Conservation (phyloP, 140 eudicot genomes). For the Senecio squalidus region DNA sequence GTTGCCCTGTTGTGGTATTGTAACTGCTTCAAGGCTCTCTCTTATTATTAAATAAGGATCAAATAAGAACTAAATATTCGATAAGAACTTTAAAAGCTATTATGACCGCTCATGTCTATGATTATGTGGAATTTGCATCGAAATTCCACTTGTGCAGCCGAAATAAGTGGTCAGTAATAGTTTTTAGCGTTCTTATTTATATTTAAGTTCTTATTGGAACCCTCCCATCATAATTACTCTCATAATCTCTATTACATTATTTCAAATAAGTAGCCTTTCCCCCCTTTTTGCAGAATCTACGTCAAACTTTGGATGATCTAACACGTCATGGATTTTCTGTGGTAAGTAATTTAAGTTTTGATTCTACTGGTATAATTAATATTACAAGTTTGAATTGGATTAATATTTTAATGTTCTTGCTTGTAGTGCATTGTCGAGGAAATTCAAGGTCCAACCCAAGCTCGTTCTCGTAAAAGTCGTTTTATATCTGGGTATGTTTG, state of each 20-base stretch:
- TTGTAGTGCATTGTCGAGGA: slow-evolving; percentile 94
- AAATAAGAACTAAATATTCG: too few relatives aligned
- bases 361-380: background rate
- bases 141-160: too few relatives aligned
- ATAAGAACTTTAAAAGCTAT: too few relatives aligned
- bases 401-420: slow-evolving; percentile 3
- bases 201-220: too few relatives aligned
- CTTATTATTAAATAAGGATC: too few relatives aligned
- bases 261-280: background rate
- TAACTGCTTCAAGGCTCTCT: slow-evolving; percentile 6
- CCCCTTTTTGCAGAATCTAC: slow-evolving; percentile 57
- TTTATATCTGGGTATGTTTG: slow-evolving; percentile 86
- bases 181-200: background rate
- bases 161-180: too few relatives aligned
- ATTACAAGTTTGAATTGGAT: slow-evolving; percentile 7
- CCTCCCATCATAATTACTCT: too few relatives aligned
- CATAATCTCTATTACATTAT: background rate
- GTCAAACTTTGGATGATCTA: slow-evolving; percentile 97
- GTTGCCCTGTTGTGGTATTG: slow-evolving; percentile 92
- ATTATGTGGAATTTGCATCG: too few relatives aligned
- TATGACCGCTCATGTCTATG: too few relatives aligned
- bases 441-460: slow-evolving; percentile 96
- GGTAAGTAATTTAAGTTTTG: slow-evolving; percentile 44
- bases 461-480: slow-evolving; percentile 90
- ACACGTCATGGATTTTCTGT: slow-evolving; percentile 96